Base-by-base conservation (phyloP, 805 yeast species). In the Cyberlindnera petersonii region DNA sequence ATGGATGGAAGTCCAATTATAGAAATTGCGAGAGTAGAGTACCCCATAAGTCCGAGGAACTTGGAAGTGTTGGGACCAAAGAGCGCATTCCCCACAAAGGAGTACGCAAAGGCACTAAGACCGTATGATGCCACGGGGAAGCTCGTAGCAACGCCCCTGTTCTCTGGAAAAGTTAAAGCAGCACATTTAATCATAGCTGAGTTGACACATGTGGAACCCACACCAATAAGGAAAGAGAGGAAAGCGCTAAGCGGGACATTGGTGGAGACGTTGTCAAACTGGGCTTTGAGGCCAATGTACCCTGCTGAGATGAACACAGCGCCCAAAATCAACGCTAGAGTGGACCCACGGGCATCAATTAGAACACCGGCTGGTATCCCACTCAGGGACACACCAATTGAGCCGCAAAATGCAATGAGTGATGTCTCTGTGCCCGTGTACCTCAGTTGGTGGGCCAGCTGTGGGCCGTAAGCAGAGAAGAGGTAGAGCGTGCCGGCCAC, bases 381-480 rank as follows among this genome's bases (percentile, higher is more conserved):
- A 1, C 73, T 37, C 15, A 84, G 65, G 4, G 81, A 69, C 50
- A 66, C 66, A 0, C 89, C 87, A 26, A 83, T 60, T 24, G 81
- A 75, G 2, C 91, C 94, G 7, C 72, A 57, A 52, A 82, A 71
- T 3, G 87, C 89, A 4, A 84, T 70, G 21, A 69, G 55, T 5
- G 88, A 77, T 5, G 84, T 68, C 37, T 80, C 72, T 0, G 85
- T 69, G 3, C 85, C 86, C 1, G 75, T 56, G 49, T 85, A 75
- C 16, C 63, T 61, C 37, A 85, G 68, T 36, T 68, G 67, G 21
- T 59, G 59, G 1, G 88, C 85, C 39, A 83, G 67, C 56, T 85
- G 93, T 0, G 94, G 91, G 26, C 87, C 81, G 57, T 77, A 85
- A 1, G 86, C 85, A 8, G 86, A 78, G 60, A 79, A 85, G 32